These are phyloP conservation scores for Leishmania mexicana DNA, from an alignment of 208 protist species.

Conservation along the genomic window DNA sequence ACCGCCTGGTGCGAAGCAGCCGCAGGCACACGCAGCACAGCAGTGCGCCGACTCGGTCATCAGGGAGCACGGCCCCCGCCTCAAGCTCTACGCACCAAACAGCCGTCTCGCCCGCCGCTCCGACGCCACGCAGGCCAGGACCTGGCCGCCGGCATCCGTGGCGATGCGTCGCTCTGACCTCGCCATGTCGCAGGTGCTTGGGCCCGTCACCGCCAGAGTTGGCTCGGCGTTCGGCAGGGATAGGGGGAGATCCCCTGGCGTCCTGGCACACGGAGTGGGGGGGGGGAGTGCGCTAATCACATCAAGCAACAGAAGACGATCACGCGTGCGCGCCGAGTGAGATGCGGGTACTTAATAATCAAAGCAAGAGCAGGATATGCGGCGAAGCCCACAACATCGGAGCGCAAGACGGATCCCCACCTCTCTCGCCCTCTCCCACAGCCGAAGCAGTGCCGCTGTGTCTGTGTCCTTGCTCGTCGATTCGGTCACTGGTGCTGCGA, in stretches of 20 bases:
- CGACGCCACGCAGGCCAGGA: background rate
- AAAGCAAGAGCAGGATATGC: no score
- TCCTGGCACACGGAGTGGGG: background rate
- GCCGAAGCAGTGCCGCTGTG: no score
- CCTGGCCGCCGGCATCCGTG: background rate
- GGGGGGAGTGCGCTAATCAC: no score
- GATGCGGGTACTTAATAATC: no score
- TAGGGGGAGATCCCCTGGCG: background rate
- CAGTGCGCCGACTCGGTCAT: background rate
- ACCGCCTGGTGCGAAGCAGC: background rate
- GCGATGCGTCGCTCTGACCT: background rate
- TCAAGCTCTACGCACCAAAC: background rate
- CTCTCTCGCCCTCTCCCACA: no score
- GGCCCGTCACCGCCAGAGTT: background rate
- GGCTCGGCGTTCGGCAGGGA: background rate
- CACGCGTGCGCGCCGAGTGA: no score
- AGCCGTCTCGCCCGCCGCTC: background rate
- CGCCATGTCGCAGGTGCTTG: background rate
- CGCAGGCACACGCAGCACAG: background rate
- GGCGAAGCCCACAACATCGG: no score
- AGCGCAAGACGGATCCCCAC: no score
- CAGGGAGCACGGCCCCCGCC: background rate
- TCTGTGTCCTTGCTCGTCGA: no score
- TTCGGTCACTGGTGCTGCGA: no score
- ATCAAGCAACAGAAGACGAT: no score